These are phyloP conservation scores for Citrus cavaleriei DNA, from an alignment of 345 rosid genomes.

Conservation along the genomic window DNA sequence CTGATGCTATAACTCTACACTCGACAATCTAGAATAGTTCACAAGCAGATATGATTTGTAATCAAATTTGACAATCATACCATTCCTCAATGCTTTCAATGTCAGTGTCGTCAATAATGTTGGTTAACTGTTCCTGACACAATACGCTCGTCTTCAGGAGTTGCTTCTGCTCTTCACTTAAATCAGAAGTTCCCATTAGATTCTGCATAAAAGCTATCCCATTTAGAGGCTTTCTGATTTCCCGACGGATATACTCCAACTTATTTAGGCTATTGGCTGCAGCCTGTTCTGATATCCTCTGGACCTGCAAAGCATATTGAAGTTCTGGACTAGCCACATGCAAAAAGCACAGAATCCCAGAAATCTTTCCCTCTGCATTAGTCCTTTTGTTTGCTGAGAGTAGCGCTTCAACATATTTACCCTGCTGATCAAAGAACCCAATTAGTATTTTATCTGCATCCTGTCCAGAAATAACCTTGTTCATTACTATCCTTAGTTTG, in stretches of 20 bases:
- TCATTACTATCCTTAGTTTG: conserved; percentile 58
- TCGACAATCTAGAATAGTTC: no score
- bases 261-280: conserved; percentile 53
- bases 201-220: conserved; percentile 56
- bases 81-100: conserved; percentile 69
- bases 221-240: conserved; percentile 48
- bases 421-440: conserved; percentile 61
- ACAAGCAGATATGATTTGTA: neutral
- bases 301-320: conserved; percentile 69
- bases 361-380: conserved; percentile 54
- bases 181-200: conserved; percentile 45
- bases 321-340: conserved; percentile 79
- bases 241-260: conserved; percentile 60
- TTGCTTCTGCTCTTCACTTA: conserved; percentile 53
- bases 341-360: conserved; percentile 69
- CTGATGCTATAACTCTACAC: no score
- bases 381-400: conserved; percentile 61
- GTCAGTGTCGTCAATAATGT: conserved; percentile 58
- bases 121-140: conserved; percentile 70
- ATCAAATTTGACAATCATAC: conserved; percentile 31
- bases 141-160: conserved; percentile 46
- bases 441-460: conserved; percentile 55
- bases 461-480: conserved; percentile 52
- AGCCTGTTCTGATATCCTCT: conserved; percentile 67
- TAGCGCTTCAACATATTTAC: conserved; percentile 60